Evolutionary conservation across 257 asterid genomes (phyloP), one percentile per base, ranked within the genome.

Genomic region (Solanum gracilifrons): DNA sequence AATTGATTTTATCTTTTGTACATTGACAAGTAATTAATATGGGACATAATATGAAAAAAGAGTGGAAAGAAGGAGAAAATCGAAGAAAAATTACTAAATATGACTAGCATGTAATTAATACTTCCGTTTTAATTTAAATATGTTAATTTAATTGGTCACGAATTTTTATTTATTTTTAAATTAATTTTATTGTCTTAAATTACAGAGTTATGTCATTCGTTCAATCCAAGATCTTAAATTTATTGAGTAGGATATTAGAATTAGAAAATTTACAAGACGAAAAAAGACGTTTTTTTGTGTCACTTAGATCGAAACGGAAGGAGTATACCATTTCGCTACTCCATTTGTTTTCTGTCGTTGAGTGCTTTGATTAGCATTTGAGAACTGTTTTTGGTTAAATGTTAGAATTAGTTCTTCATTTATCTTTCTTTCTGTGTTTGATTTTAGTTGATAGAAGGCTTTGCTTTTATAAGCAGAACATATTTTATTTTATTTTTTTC

Each of bases 201-300:
- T 58, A 62, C 2, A 62, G 0, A 62, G 13, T 4, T 9, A 9
- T 62, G 13, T 62, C 11, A 62, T 4, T 15, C 8, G 7, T 68
- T 68, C 2, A 68, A 27, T 68, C 1, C 3, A 5, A 13, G 35
- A 69, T 69, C 3, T 69, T 69, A 31, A 13, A 31, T 15, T 27
- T 13, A 15, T 27, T 10, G 0, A 0, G 3, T 68, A 27, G 0
- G 6, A 25, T 13, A 27, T 13, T 13, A 13, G 0, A 68, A 68
- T 6, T 27, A 12, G 18, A 68, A 68, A 68, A 27, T 16, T 27
- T 68, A 27, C 5, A 0, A 68, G 2, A 68, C 8, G 2, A 6
- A 27, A 27, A 68, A 66, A 0, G 5, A 27, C 0, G 2, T 5
- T 12, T 5, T 66, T 66, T 1, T 25, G 72, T 55, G 64, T 55